phyloP scores from a whole-genome alignment of 768 basidiomycete genomes.

The Crassisporium funariophilum region DNA sequence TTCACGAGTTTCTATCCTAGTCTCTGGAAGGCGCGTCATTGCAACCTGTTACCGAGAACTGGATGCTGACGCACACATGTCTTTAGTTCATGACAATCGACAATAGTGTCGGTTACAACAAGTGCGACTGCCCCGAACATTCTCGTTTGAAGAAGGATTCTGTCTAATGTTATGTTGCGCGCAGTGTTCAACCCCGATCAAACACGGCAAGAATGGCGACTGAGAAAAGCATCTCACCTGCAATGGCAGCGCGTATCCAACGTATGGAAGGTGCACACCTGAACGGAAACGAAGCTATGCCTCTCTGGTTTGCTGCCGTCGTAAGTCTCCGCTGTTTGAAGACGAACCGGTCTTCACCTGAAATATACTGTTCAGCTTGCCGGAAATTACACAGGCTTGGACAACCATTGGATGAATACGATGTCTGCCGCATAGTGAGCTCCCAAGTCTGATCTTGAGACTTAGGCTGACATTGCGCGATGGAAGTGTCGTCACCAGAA shows the following conservation, averaged over 20 bases:
- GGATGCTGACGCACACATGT: neutral
- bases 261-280: slow-evolving; percentile 41
- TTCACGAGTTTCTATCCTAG: slow-evolving; percentile 35
- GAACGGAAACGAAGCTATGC: slow-evolving; percentile 36
- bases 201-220: slow-evolving; percentile 23
- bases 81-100: slow-evolving; percentile 28
- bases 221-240: slow-evolving; percentile 27
- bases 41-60: neutral
- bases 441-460: neutral
- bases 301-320: slow-evolving; percentile 37
- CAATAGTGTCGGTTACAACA: slow-evolving; percentile 34
- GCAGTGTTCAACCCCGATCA: slow-evolving; percentile 34
- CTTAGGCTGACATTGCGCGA: neutral
- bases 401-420: slow-evolving; percentile 31
- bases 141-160: neutral
- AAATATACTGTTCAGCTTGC: slow-evolving; percentile 24
- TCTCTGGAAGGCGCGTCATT: slow-evolving; percentile 28
- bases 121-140: slow-evolving; percentile 29
- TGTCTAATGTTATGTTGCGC: neutral
- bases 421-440: slow-evolving; percentile 33
- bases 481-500: slow-evolving; percentile 19
- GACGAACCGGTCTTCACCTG: no score
- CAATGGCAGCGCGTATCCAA: slow-evolving; percentile 23
- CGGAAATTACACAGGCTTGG: slow-evolving; percentile 32
- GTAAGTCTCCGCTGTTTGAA: no score